Conservation (phyloP, 2,329 filamentous ascomycete species). For the Aspergillus pseudotamarii region DNA sequence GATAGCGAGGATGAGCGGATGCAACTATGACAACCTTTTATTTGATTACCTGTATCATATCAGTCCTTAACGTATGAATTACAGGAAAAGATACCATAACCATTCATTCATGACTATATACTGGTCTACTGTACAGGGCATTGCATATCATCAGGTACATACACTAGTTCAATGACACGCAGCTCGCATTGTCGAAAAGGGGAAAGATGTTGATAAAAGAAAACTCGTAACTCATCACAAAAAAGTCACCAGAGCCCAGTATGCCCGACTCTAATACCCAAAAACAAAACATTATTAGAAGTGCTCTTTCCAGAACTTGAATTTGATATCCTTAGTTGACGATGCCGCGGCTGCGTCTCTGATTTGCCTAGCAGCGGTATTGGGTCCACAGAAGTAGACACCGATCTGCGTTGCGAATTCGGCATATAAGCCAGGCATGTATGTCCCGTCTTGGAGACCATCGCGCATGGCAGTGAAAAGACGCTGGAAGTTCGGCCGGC, state of each 20-base stretch:
- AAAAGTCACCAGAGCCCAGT: not conserved
- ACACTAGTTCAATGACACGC: constrained; percentile 8
- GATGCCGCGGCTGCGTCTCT: constrained; percentile 75
- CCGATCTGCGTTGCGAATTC: constrained; percentile 81
- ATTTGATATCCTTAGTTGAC: constrained; percentile 77
- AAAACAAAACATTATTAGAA: constrained; percentile 35
- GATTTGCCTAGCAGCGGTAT: constrained; percentile 77
- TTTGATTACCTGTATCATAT: not conserved
- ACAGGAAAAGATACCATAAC: not conserved
- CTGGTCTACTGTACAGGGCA: constrained; percentile 25
- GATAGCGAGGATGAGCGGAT: constrained; percentile 29
- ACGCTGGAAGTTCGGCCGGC: constrained; percentile 82
- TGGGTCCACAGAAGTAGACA: constrained; percentile 97
- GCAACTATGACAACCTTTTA: constrained; percentile 9
- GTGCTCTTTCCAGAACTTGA: constrained; percentile 99
- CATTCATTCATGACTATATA: constrained; percentile 1
- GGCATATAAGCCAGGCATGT: constrained; percentile 78
- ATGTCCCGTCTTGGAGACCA: constrained; percentile 81
- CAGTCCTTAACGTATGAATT: not conserved
- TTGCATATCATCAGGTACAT: constrained; percentile 6
- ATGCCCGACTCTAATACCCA: not conserved
- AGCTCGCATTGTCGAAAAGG: constrained; percentile 6
- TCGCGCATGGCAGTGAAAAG: constrained; percentile 84
- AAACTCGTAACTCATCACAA: constrained; percentile 28
- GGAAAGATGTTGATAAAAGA: constrained; percentile 9